Base-by-base conservation (phyloP, 169 alveolate species). In the Cryptosporidium sp. region DNA sequence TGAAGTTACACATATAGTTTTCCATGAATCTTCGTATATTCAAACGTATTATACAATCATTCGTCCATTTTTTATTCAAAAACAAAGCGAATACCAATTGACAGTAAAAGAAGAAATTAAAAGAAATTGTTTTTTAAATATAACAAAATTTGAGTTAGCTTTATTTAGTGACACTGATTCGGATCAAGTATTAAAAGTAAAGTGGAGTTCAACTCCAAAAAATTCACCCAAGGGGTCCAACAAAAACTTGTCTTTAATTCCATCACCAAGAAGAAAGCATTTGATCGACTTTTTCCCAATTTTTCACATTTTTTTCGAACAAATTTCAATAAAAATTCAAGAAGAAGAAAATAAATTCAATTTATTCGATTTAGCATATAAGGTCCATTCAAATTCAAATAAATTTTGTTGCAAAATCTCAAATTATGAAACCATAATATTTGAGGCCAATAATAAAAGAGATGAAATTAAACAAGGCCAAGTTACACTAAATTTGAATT, bases 1-100 rank as follows among this genome's bases (percentile, higher is more conserved):
- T 21, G 58, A 50, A 21, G 21, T 69, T 41, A 35, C 55, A 21
- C 80, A 39, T 41, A 39, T 69, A 69, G 31, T 41, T n/a, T 69
- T 69, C 39, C 80, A 21, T 69, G 61, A 39, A 41, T 31, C 39
- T 39, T 69, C 80, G 10, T 21, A 18, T 6, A 31, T 69, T 41
- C 50, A 50, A 41, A 39, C 39, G 39, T 4, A 37, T 0, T 16
- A n/a, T 10, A 18, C 59, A 23, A 33, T n/a, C 3, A 5, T 23
- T 69, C 80, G 31, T 29, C 10, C 29, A 33, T 37, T 26, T 65
- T 55, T 26, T 7, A 26, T 26, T 23, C 67, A 55, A 55, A 26
- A n/a, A 26, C 67, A 55, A 9, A 21, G 3, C 5, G 67, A 26
- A 8, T 55, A 21, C 37, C 37, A 48, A 48, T 55, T 26, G 5